Percentiles rank a stretch among this genome's conserved stretches.
Conservation (phyloP, 2,329 filamentous ascomycete genomes). For the Aspergillus cejpii region DNA sequence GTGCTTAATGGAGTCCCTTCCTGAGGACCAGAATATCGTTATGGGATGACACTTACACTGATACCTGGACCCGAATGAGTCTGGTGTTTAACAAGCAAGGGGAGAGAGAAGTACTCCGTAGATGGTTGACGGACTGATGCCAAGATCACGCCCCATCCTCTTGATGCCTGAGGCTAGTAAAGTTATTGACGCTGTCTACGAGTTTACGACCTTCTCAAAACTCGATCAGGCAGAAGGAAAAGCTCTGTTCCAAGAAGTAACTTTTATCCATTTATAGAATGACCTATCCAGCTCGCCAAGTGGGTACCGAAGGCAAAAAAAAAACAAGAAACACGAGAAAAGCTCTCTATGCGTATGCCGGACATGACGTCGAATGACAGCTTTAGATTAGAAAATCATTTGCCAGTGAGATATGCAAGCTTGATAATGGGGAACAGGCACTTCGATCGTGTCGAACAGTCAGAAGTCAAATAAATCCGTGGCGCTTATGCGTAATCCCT, state of each 20-base stretch:
- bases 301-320: conserved; percentile 1
- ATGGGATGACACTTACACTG: background rate
- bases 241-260: background rate
- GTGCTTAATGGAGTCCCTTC: background rate
- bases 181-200: background rate
- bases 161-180: background rate
- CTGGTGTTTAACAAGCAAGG: background rate
- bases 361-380: background rate
- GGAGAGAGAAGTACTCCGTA: background rate
- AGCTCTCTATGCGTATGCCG: conserved; percentile 2
- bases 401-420: background rate
- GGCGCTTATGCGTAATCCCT: conserved; percentile 46
- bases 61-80: background rate
- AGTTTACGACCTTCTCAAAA: background rate
- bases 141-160: background rate
- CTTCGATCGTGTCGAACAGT: too few species aligned
- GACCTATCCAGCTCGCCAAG: conserved; percentile 13
- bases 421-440: background rate
- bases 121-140: background rate
- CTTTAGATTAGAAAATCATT: background rate
- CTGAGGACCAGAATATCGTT: background rate
- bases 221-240: background rate
- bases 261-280: conserved; percentile 12
- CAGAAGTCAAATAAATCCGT: too few species aligned
- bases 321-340: background rate